Evolutionary conservation across 805 yeast genomes (phyloP).

Genomic region (Sugiyamaella valdiviana): DNA sequence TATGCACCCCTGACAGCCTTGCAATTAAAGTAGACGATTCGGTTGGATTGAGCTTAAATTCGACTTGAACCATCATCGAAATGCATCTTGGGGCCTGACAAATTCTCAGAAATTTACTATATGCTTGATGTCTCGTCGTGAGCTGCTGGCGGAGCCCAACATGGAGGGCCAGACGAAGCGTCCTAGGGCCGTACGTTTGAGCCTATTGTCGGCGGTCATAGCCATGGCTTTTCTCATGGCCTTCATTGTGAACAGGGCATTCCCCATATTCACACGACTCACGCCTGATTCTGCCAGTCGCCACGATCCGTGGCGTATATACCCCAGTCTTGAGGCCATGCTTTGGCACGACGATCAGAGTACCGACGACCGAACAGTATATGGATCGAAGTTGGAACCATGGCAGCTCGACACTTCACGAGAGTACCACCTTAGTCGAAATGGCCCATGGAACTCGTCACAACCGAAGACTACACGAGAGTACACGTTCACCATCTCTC

Average conservation of each 20-base stretch:
- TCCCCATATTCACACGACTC: neutral
- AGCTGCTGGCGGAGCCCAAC: no score
- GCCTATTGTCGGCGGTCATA: no score
- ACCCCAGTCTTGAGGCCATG: constrained; percentile 3
- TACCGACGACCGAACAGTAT: constrained; percentile 5
- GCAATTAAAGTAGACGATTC: neutral
- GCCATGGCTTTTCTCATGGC: no score
- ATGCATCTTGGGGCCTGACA: neutral
- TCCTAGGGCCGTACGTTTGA: no score
- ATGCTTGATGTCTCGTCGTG: no score
- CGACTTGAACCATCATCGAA: neutral
- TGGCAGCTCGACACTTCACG: constrained; percentile 29
- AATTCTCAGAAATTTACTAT: no score
- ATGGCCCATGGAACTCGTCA: constrained; percentile 13
- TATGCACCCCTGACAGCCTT: neutral
- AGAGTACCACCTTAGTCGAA: constrained; percentile 21
- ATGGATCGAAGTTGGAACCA: constrained; percentile 16
- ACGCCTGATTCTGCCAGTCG: neutral
- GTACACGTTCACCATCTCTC: constrained; percentile 19
- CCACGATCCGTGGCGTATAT: neutral
- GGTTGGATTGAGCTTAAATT: neutral
- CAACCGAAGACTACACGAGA: constrained; percentile 16
- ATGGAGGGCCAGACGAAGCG: no score
- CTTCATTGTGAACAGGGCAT: neutral
- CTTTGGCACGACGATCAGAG: neutral